Base-by-base conservation (phyloP, 345 rosid genomes). In the Crucihimalaya himalaica region DNA sequence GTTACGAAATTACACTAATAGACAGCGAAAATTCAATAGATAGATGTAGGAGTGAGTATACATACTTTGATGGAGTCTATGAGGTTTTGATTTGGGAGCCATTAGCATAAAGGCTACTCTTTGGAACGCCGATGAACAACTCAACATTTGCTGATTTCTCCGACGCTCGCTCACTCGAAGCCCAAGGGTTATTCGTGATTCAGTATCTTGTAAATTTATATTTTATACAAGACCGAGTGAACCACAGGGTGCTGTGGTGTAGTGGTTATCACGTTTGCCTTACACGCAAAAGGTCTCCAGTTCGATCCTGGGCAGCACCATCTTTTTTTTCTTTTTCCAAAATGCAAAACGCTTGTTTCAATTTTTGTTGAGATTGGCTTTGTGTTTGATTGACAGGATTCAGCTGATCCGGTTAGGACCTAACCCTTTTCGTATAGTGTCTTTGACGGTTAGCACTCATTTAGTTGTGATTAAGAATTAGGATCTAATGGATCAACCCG, bases 31-130 rank as follows among this genome's bases (percentile, higher is more conserved):
- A n/a, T n/a, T n/a, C n/a, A n/a, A n/a, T n/a, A n/a, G n/a, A 54
- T 20, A 18, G 13, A 11, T 1, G 20, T 7, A 60, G 2, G 9
- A 55, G 25, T 16, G 3, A 50, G 25, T 23, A 16, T 2, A 8
- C 21, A 51, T 79, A 86, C 91, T 57, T 42, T 79, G 79, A 76
- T 64, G 86, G 67, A 72, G 86, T 63, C 82, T 79, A 3, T 82
- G 86, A 67, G 84, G 77, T 43, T 85, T 85, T 63, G 80, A 53
- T 68, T 81, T 82, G 53, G 90, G 59, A 63, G 96, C 84, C 90
- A 84, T 78, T 32, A 50, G 27, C 57, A 54, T 16, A 35, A 77
- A 21, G 52, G 78, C 79, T 21, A 78, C 43, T 73, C 79, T 56
- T 14, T 62, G 71, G 13, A 80, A 72, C 16, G 70, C 71, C 37